Evolutionary conservation across 495 filamentous ascomycete genomes (phyloP).

Genomic region (Lasiosphaeriaceae sp.): DNA sequence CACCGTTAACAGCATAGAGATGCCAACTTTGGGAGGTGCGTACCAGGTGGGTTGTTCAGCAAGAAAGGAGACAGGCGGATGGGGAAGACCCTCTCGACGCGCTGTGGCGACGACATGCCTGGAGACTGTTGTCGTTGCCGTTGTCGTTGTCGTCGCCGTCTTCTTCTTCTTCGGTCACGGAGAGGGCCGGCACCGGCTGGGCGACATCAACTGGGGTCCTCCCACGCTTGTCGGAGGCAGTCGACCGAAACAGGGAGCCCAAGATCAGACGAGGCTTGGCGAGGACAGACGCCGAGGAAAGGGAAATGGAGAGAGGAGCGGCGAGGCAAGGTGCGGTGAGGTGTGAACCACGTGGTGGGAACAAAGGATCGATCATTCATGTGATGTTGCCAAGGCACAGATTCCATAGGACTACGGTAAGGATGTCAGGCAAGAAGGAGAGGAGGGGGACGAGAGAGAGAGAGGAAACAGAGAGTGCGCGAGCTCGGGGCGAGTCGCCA

Average conservation of each 20-base stretch:
- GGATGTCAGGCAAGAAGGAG: neutral
- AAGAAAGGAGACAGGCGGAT: constrained; percentile 24
- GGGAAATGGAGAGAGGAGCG: neutral
- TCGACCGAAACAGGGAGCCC: neutral
- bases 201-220: neutral
- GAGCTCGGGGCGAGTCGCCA: neutral
- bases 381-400: neutral
- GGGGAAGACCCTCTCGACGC: constrained; percentile 21
- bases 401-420: neutral
- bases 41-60: constrained; percentile 12
- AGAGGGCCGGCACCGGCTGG: neutral
- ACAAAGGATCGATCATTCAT: too few species aligned
- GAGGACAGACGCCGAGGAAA: neutral
- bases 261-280: neutral
- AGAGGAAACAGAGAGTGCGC: neutral
- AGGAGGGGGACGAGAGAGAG: neutral
- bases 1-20: neutral
- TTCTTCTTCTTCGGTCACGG: neutral
- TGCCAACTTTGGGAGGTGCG: neutral
- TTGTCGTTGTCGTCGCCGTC: neutral
- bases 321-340: too few species aligned
- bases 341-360: too few species aligned
- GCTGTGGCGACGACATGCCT: constrained; percentile 11
- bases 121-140: neutral
- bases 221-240: neutral